A percentile compares a stretch with the other conserved stretches of the same genome.
Evolutionary conservation across 2,329 filamentous ascomycete genomes (phyloP).

Genomic region (Pseudocercospora vitis): DNA sequence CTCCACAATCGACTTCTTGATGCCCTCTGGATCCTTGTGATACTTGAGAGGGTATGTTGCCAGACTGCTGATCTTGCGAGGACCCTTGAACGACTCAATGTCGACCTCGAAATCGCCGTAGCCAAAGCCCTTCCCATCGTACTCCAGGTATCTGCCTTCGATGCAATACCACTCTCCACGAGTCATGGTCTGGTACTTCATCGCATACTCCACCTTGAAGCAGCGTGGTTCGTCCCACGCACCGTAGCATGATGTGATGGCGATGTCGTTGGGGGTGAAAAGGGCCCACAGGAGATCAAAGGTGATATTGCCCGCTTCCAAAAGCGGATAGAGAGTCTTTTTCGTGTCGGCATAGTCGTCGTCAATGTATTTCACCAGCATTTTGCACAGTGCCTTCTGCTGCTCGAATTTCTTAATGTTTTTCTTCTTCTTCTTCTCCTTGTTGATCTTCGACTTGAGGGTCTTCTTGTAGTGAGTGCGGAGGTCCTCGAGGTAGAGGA

Average conservation of each 20-base stretch:
- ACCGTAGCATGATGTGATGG: constrained; percentile 74
- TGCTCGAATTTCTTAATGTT: constrained; percentile 57
- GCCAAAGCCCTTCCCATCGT: constrained; percentile 83
- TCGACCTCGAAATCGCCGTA: constrained; percentile 69
- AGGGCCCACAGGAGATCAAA: constrained; percentile 87
- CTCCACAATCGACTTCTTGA: constrained; percentile 69
- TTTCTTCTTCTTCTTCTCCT: constrained; percentile 63
- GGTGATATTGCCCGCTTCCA: constrained; percentile 80
- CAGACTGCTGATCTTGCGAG: constrained; percentile 77
- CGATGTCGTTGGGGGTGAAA: constrained; percentile 82
- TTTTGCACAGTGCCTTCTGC: constrained; percentile 66
- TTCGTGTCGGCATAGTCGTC: constrained; percentile 77
- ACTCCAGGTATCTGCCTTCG: constrained; percentile 79
- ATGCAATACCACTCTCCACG: constrained; percentile 74
- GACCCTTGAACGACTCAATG: constrained; percentile 74
- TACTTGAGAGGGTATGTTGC: constrained; percentile 76
- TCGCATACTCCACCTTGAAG: constrained; percentile 77
- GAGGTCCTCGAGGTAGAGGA: constrained; percentile 75
- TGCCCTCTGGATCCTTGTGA: constrained; percentile 67
- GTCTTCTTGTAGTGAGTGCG: constrained; percentile 60
- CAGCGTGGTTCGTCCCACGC: constrained; percentile 73
- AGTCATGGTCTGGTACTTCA: constrained; percentile 67
- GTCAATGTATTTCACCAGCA: constrained; percentile 74
- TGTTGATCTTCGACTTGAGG: constrained; percentile 60
- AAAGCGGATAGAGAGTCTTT: constrained; percentile 75